Evolutionary conservation across 768 basidiomycete species (phyloP), one percentile per base, ranked within the genome.

Genomic region (Trametes cinnabarina): DNA sequence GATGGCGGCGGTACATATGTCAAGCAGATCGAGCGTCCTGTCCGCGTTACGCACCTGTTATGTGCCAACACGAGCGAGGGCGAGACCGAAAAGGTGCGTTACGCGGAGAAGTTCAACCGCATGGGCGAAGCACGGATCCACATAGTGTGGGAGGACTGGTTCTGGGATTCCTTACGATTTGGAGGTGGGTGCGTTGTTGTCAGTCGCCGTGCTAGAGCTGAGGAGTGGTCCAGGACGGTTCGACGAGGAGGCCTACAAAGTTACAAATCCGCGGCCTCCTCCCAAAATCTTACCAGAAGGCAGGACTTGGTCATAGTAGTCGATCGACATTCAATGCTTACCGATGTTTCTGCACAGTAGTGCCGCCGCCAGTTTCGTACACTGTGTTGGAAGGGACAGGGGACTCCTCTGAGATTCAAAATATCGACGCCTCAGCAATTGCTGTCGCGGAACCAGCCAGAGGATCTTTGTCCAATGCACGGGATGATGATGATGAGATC

Each of bases 61-160:
- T 92, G 91, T 66, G 81, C 84, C 2, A 82, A 85, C 41, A 79
- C 85, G 59, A 78, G 79, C 44, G 78, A 87, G 69, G 53, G 66
- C 26, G 64, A 69, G 47, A 73, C 86, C 11, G 83, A 89, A 47
- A 94, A 93, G 75, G 87, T 94, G 79, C 78, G 75, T 4, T 90
- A 88, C 65, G 91, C 91, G 0, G 79, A 84, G 55, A 88, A 87
- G 66, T 88, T 90, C 65, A 89, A 88, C 67, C 69, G 75, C 17
- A 76, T 78, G 20, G 82, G 84, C 32, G 90, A 92, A 69, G 87
- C 86, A 5, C 78, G 82, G 42, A 93, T 94, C 30, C 77, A 82
- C 48, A 74, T 95, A 2, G 84, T 97, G 1, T 96, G 94, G 90
- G 93, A 95, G 66, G 94, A 96, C 61, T 98, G 95, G 95, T 89